A percentile compares a stretch with the other conserved stretches of the same genome.
These are phyloP conservation scores for Picochlorum costavermella DNA, from an alignment of 139 green algal genomes.

Conservation along the genomic window DNA sequence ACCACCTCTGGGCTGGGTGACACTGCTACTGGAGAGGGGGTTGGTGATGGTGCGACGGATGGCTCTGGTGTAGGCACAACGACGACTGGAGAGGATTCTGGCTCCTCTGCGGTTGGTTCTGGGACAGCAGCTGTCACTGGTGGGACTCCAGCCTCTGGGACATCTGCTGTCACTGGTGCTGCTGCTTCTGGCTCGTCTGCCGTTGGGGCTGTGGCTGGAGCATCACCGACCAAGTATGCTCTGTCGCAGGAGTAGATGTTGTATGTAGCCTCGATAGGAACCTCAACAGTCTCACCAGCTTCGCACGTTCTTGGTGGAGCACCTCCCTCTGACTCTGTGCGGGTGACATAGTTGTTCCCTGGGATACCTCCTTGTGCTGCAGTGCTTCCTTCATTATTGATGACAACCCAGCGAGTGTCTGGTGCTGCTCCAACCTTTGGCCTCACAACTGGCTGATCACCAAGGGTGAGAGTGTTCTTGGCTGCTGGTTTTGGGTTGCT, in stretches of 20 bases:
- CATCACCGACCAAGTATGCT: conserved; percentile 2
- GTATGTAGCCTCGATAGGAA: neutral
- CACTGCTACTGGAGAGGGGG: neutral
- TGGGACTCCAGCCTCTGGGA: neutral
- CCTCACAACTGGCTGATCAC: neutral
- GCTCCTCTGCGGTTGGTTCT: neutral
- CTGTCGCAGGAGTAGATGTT: conserved; percentile 12
- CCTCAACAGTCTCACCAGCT: neutral
- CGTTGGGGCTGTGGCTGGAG: neutral
- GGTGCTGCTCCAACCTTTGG: neutral
- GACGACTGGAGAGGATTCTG: neutral
- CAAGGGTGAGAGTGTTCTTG: neutral
- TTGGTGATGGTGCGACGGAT: neutral
- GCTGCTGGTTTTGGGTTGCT: neutral
- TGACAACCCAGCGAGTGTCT: conserved; percentile 2
- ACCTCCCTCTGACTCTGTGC: neutral
- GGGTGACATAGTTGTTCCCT: conserved; percentile 1
- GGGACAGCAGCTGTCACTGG: neutral
- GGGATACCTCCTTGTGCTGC: neutral
- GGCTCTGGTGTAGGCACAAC: neutral
- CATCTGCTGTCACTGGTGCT: neutral
- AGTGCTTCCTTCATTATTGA: neutral
- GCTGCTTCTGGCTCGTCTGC: neutral
- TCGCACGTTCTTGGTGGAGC: conserved; percentile 1
- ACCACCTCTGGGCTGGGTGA: neutral